These are phyloP conservation scores for Diaporthe helianthi DNA, from an alignment of 2,329 filamentous ascomycete genomes.

Conservation along the genomic window DNA sequence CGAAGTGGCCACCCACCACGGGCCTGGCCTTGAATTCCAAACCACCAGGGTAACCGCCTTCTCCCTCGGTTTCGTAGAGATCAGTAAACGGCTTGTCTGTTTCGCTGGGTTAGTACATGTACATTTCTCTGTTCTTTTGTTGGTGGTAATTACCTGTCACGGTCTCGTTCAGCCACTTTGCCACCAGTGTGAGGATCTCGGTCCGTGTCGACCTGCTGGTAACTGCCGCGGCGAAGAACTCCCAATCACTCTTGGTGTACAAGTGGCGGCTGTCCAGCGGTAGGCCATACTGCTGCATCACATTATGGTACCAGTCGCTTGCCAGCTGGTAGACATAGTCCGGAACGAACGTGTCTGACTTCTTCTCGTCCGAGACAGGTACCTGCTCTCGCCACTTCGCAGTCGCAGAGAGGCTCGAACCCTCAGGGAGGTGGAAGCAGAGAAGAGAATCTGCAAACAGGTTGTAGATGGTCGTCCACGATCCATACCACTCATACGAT, in stretches of 20 bases:
- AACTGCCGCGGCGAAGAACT: constrained; percentile 86
- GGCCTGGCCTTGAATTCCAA: constrained; percentile 81
- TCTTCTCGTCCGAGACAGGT: constrained; percentile 36
- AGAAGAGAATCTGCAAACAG: constrained; percentile 78
- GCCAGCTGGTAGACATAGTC: constrained; percentile 79
- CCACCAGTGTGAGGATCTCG: constrained; percentile 77
- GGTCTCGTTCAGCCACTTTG: constrained; percentile 85
- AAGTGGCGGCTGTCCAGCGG: constrained; percentile 83
- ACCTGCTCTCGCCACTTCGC: constrained; percentile 35
- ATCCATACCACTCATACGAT: constrained; percentile 81
- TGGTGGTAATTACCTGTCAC: constrained; percentile 57
- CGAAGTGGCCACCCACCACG: constrained; percentile 86
- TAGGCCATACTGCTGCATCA: constrained; percentile 82
- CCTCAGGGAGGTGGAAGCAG: constrained; percentile 71
- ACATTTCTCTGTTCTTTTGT: background rate
- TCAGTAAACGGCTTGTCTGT: constrained; percentile 79
- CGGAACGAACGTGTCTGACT: constrained; percentile 66
- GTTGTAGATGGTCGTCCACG: constrained; percentile 83
- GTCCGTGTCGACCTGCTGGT: constrained; percentile 71
- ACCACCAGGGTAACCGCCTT: constrained; percentile 73
- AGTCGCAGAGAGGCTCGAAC: constrained; percentile 22
- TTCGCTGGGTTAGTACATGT: constrained; percentile 33
- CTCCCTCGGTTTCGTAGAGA: constrained; percentile 80
- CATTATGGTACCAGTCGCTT: constrained; percentile 79
- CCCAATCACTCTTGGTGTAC: constrained; percentile 91